phyloP scores from a whole-genome alignment of 768 basidiomycete species.

The Suillus decipiens region DNA sequence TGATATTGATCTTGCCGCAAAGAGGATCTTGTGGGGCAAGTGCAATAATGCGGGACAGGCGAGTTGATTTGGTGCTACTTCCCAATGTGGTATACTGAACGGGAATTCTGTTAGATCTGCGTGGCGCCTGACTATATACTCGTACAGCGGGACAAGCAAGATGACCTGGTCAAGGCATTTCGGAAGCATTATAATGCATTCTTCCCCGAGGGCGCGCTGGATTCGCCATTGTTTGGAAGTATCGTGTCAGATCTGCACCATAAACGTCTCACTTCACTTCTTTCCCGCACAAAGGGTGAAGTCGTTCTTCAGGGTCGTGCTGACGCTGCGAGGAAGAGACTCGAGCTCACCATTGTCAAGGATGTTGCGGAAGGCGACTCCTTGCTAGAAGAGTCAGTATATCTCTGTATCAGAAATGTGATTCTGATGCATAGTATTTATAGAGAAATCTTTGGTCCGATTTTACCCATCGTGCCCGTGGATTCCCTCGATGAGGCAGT shows the following conservation, averaged over 20 bases:
- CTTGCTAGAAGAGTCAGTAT: constrained; percentile 57
- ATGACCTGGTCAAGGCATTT: constrained; percentile 47
- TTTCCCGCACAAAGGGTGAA: constrained; percentile 56
- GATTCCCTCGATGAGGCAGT: constrained; percentile 57
- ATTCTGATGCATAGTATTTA: background rate
- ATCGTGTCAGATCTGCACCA: constrained; percentile 60
- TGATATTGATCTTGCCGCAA: constrained; percentile 54
- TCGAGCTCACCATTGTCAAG: constrained; percentile 63
- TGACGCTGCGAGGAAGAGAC: constrained; percentile 38
- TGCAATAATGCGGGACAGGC: constrained; percentile 66
- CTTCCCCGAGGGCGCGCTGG: constrained; percentile 54
- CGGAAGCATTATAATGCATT: constrained; percentile 46
- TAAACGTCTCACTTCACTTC: constrained; percentile 49
- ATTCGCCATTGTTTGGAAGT: constrained; percentile 43
- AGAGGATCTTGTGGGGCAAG: constrained; percentile 70
- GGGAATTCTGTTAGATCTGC: constrained; percentile 33
- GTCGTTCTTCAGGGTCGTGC: constrained; percentile 46
- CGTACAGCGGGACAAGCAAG: constrained; percentile 42
- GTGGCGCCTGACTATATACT: constrained; percentile 49
- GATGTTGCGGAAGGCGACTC: constrained; percentile 56
- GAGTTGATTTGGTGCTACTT: background rate
- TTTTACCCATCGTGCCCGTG: constrained; percentile 64
- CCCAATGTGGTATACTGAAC: background rate
- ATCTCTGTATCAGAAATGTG: background rate
- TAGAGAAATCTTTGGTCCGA: constrained; percentile 76